Evolutionary conservation across 108 stramenopile genomes (phyloP), one percentile per base, ranked within the genome.

Genomic region (Cyclotella baltica): DNA sequence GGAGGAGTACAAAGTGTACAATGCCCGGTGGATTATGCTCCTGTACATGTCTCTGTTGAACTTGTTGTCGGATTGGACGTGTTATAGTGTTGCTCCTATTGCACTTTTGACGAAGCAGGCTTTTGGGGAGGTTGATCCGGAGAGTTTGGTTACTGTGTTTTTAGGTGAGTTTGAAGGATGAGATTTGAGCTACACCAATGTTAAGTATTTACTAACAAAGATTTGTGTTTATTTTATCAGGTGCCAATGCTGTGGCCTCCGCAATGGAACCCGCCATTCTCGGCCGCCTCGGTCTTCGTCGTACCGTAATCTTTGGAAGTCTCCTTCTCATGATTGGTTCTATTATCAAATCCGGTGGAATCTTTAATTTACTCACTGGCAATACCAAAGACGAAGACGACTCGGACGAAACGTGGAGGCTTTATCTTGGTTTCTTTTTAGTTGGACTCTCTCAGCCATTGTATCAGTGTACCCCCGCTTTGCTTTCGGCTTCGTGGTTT

Each of bases 381-480:
- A 40, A 72, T 16, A 38, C 56, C 34, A 76, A 76, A 22, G 48
- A 63, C 10, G 63, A 4, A 6, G 75, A 69, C n/a, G 72, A 71
- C 16, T 86, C 81, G 36, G 86, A 89, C 46, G 87, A 69, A n/a
- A 88, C 83, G n/a, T 93, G 91, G 91, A 76, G 88, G 52, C 51
- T 96, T 70, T 93, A 93, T 50, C 29, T 91, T 5, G 95, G 95
- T 34, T 96, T 96, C 76, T 92, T 96, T 50, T 73, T 96, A 31
- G 96, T 96, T 16, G 96, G 96, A 20, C 67, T 94, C 27, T 86
- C 86, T 27, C 95, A 96, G 53, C 95, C 95, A 10, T 75, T 96
- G 27, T 96, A 94, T 73, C 95, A 96, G 66, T 96, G 95, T 72
- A 96, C 95, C 22, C 95, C 95, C 2, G 89, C 93, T 33, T 68